Evolutionary conservation across 768 basidiomycete species (phyloP), one percentile per base, ranked within the genome.

Genomic region (Suillus paluster): DNA sequence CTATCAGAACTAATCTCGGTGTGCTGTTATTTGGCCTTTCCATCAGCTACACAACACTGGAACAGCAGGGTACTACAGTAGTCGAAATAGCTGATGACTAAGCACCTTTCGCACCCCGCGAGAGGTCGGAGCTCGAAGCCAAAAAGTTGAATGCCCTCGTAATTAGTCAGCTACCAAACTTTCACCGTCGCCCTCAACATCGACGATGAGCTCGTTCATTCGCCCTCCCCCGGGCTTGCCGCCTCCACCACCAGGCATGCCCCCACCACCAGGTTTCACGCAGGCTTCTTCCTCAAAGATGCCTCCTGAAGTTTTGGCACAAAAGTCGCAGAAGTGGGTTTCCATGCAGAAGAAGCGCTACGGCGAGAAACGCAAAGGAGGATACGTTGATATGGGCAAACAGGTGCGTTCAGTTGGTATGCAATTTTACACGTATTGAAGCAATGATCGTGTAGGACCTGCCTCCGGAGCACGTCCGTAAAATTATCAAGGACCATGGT

Each of bases 401-500:
- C 91, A 92, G 86, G 91, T 95, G 70, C 69, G 86, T 73, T 5
- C 17, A n/a, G 10, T 23, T 33, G 33, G 46, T 50, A 25, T 30
- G 14, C 23, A 9, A 14, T 30, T 49, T 23, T 64, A 39, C 36
- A 19, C 38, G 68, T 8, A 27, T 64, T 30, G 53, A 59, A 30
- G 12, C 34, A 57, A 64, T 59, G 54, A 57, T 64, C 59, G 27
- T 39, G 9, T 58, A 96, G 92, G 95, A 97, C 76, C 79, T 97
- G 62, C 97, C 97, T 60, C 94, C 96, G 34, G 97, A 99, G 76
- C 96, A 98, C 72, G 91, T 99, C 66, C 90, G 97, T 63, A 99
- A 99, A 90, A 99, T 99, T 70, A 95, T 99, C 81, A 96, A 98
- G 80, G 97, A 99, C 78, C 97, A 99, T 70, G 96, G 97, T 67